These are phyloP conservation scores for Cladosporium sp. DNA, from an alignment of 2,329 filamentous ascomycete species.

Conservation along the genomic window DNA sequence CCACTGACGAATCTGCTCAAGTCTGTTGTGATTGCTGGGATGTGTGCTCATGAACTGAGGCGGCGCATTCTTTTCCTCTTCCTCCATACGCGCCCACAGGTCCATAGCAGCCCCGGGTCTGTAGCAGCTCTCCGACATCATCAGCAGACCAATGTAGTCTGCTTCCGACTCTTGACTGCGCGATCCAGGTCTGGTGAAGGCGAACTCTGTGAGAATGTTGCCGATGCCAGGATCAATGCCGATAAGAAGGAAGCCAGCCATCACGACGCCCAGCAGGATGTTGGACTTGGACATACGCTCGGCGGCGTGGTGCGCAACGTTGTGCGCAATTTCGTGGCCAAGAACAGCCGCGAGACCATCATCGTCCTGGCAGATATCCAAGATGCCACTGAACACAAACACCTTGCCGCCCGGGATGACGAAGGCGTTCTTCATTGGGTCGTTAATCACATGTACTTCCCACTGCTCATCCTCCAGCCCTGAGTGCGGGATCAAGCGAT, in stretches of 20 bases:
- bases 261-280: constrained; percentile 39
- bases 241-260: constrained; percentile 43
- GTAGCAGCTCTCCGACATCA: constrained; percentile 80
- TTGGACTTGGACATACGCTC: constrained; percentile 59
- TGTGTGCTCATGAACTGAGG: constrained; percentile 77
- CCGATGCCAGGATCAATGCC: constrained; percentile 42
- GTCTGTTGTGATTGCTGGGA: constrained; percentile 66
- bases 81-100: constrained; percentile 56
- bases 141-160: constrained; percentile 77
- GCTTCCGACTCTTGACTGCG: constrained; percentile 72
- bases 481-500: constrained; percentile 65
- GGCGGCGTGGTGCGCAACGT: constrained; percentile 65
- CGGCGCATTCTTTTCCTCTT: constrained; percentile 62
- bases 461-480: constrained; percentile 60
- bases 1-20: constrained; percentile 66
- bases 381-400: constrained; percentile 73
- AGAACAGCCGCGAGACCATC: constrained; percentile 72
- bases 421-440: constrained; percentile 68
- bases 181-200: constrained; percentile 68
- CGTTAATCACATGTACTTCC: constrained; percentile 76
- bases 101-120: constrained; percentile 65
- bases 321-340: constrained; percentile 79
- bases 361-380: constrained; percentile 66
- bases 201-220: constrained; percentile 56
- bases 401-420: constrained; percentile 76